phyloP scores from a whole-genome alignment of 2,329 filamentous ascomycete species.

The Neonectria neomacrospora region DNA sequence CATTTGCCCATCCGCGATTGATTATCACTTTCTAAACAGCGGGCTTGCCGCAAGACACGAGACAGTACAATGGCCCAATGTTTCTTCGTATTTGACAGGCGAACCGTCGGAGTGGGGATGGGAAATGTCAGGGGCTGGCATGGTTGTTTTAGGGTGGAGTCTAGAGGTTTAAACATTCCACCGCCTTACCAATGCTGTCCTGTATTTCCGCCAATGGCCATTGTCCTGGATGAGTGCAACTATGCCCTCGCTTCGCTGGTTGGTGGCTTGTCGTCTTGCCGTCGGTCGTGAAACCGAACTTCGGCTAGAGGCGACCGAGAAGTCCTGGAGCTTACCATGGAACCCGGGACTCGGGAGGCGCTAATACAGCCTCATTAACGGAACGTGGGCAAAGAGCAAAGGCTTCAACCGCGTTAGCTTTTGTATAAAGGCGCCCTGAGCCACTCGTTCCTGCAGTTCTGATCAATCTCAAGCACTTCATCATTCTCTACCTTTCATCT shows the following conservation, averaged over 20 bases:
- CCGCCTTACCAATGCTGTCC: not conserved
- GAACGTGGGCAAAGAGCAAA: not conserved
- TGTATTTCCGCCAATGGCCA: not conserved
- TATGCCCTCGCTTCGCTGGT: not conserved
- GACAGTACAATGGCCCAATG: not conserved
- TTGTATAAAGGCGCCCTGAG: not conserved
- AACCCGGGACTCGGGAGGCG: not conserved
- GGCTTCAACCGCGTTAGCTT: not conserved
- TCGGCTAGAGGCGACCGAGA: not conserved
- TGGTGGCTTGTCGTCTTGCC: not conserved
- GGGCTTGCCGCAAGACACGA: not conserved
- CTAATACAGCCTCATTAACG: not conserved
- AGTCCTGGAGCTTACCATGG: not conserved
- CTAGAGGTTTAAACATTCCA: not conserved
- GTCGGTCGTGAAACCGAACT: not conserved
- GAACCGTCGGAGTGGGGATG: not conserved
- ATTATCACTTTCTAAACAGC: not conserved
- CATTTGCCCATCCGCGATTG: not conserved
- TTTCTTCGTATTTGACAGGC: not conserved
- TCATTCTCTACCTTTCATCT: conserved; percentile 17
- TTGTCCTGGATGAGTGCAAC: not conserved
- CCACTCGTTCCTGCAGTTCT: not conserved
- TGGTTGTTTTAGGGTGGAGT: not conserved
- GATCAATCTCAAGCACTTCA: not conserved
- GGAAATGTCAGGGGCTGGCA: not conserved